Base-by-base conservation (phyloP, 208 protist genomes). In the Angomonas deanei region DNA sequence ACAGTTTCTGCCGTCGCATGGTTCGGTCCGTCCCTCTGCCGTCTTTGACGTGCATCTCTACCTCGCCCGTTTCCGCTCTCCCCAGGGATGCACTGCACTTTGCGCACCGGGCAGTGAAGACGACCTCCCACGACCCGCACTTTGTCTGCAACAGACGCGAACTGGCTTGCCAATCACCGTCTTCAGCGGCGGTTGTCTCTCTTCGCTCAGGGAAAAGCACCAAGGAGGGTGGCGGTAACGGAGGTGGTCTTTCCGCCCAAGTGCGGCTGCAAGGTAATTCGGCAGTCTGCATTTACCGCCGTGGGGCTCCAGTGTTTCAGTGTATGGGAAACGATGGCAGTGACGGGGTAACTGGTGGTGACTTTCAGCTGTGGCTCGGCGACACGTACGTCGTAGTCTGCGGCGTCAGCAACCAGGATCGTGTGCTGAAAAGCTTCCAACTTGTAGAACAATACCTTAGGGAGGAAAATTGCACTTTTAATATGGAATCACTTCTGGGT, bases 21-120 rank as follows among this genome's bases (percentile, higher is more conserved):
- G 52, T 50, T 2, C n/a, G 24, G 4, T 15, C 42, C n/a, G n/a
- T n/a, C n/a, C n/a, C n/a, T n/a, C n/a, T n/a, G n/a, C n/a, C n/a
- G n/a, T n/a, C n/a, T n/a, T n/a, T n/a, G n/a, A n/a, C n/a, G n/a
- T n/a, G n/a, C n/a, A 15, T 42, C 11, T n/a, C 36, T 42, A 42
- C 11, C 15, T 8, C 11, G 15, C 8, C 8, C 36, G 15, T 42
- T 42, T 15, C 15, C 15, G 15, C 36, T 42, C 15, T 15, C 15
- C 15, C 36, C 15, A 15, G 8, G 11, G 15, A 42, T 42, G 36
- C 63, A 10, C 76, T 93, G 0, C 77, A 74, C 65, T 84, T 93
- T 53, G 80, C 83, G 11, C 82, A 93, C 58, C 80, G 86, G 49
- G 86, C 86, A 0, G 86, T 90, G 28, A 93, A 93, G 64, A 70